Evolutionary conservation across 306 rosid species (phyloP).

Genomic region (Nissolia schottii): DNA sequence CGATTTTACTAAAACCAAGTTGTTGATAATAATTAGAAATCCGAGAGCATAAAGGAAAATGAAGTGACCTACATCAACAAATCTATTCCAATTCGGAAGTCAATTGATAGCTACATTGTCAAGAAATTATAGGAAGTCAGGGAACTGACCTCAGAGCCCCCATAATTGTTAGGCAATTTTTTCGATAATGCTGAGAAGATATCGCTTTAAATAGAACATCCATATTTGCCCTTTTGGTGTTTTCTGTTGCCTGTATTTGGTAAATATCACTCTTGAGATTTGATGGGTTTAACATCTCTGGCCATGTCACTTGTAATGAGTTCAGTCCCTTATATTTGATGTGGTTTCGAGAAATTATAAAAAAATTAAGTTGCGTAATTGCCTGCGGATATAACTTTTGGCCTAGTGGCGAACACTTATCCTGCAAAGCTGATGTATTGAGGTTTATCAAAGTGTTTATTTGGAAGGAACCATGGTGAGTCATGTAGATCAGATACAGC

Average conservation of each 20-base stretch:
- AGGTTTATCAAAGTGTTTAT: not conserved
- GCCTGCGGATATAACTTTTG: too few relatives aligned
- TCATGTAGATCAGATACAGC: not conserved
- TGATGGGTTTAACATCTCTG: too few relatives aligned
- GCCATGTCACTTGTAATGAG: too few relatives aligned
- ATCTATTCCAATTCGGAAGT: not conserved
- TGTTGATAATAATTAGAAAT: not conserved
- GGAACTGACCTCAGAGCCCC: not conserved
- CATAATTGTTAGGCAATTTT: conserved; percentile 12
- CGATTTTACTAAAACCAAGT: not conserved
- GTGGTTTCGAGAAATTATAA: too few relatives aligned
- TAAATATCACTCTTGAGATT: too few relatives aligned
- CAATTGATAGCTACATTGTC: conserved; percentile 9
- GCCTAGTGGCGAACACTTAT: too few relatives aligned
- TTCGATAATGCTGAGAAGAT: not conserved
- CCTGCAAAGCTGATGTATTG: too few relatives aligned
- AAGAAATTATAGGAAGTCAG: not conserved
- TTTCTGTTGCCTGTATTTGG: too few relatives aligned
- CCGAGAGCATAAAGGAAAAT: not conserved
- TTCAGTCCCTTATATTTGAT: too few relatives aligned
- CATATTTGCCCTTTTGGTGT: not conserved
- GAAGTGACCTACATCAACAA: conserved; percentile 20
- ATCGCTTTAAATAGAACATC: conserved; percentile 5
- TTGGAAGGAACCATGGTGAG: not conserved
- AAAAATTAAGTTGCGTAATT: too few relatives aligned